phyloP scores from a whole-genome alignment of 2,329 filamentous ascomycete species.

The Verticillium alfalfae region DNA sequence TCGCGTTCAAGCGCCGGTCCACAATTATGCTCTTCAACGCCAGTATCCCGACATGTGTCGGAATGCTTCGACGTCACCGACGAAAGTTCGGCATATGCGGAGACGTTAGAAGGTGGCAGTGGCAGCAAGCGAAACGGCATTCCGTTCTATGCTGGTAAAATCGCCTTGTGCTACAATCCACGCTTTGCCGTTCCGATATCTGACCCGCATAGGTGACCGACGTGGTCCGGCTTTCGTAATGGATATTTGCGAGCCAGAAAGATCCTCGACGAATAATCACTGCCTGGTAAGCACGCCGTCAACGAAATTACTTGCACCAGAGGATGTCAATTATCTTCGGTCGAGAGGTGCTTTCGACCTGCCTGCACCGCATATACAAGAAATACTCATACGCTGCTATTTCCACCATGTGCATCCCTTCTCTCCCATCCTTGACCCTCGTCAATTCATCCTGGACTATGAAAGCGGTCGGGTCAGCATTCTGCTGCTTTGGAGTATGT shows the following conservation, averaged over 20 bases:
- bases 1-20: too few relatives aligned
- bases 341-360: constrained; percentile 9
- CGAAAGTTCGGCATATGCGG: not conserved
- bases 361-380: constrained; percentile 4
- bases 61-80: not conserved
- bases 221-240: not conserved
- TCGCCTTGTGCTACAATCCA: too few relatives aligned
- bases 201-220: not conserved
- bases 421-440: constrained; percentile 13
- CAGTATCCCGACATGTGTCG: not conserved
- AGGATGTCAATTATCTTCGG: not conserved
- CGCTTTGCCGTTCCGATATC: too few relatives aligned
- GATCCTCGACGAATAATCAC: not conserved
- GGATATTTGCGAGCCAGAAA: not conserved
- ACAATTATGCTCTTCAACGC: too few relatives aligned
- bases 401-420: constrained; percentile 16
- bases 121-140: not conserved
- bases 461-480: constrained; percentile 10
- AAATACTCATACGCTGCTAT: constrained; percentile 11
- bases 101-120: not conserved
- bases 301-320: not conserved
- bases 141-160: not conserved
- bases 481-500: constrained; percentile 21
- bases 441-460: constrained; percentile 9
- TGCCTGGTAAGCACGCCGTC: not conserved